Base-by-base conservation (phyloP, 208 protist genomes). In the Trypanosoma rangeli region DNA sequence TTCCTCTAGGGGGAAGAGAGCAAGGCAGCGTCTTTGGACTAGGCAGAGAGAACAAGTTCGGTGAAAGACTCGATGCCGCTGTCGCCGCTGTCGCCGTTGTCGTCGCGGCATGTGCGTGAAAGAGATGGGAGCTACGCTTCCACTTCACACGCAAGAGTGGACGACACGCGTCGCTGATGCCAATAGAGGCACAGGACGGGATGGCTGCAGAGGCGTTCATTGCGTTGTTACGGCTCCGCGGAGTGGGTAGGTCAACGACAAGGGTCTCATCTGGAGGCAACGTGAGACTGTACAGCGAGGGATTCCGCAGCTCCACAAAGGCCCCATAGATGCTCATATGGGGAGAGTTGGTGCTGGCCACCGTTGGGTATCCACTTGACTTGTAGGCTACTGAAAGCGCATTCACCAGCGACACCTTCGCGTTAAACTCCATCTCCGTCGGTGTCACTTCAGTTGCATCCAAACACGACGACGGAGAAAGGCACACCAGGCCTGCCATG, bases 331-430 rank as follows among this genome's bases (percentile, higher is more conserved):
- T 78, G 37, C 64, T 62, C 31, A 73, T 78, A 55, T 73, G 66
- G 12, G 73, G 48, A 70, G 67, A 74, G 66, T 74, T 75, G 46
- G 68, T 37, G 1, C 75, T 78, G 20, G 77, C 63, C 39, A 85
- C 73, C n/a, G 79, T 83, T 0, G 87, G 90, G 44, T 93, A 95
- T 1, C 90, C 87, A 39, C 67, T 86, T 1, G 84, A 87, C 13
- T 84, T 86, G 78, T 95, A 90, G 26, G 90, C 90, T 57, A 78
- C 82, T 60, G 76, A 82, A 62, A 95, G 82, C 0, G 85, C 76
- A 70, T 95, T 95, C 22, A 85, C 82, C 31, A 90, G 35, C 18
- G 80, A 84, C 24, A 71, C 76, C 71, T 87, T 74, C 28, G 73
- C 61, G 7, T 35, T 44, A 20, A 88, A 64, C 60, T 89, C 74